phyloP scores from a whole-genome alignment of 768 basidiomycete species.

The Calvatia gigantea region DNA sequence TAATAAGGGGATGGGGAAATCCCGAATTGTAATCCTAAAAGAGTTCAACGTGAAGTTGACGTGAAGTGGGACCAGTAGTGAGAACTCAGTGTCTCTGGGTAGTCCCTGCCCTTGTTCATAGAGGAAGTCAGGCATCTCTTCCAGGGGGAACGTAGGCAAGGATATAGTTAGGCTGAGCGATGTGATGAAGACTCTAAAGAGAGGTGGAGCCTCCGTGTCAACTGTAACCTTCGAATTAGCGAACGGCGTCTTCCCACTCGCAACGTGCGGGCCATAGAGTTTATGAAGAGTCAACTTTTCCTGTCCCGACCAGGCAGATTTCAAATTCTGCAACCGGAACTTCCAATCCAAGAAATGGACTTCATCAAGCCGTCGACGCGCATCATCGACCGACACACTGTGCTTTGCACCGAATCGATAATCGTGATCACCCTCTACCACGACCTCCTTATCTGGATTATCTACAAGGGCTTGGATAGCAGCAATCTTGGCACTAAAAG shows the following conservation, averaged over 20 bases:
- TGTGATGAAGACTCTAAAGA: slow-evolving; percentile 64
- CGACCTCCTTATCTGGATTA: slow-evolving; percentile 8
- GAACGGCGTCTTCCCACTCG: slow-evolving; percentile 25
- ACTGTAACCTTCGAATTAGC: slow-evolving; percentile 43
- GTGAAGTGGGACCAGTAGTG: slow-evolving; percentile 81
- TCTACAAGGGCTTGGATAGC: slow-evolving; percentile 41
- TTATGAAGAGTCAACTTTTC: slow-evolving; percentile 45
- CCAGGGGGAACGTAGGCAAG: slow-evolving; percentile 55
- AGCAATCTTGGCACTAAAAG: slow-evolving; percentile 76
- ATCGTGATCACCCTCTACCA: slow-evolving; percentile 34
- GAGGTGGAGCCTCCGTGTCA: slow-evolving; percentile 46
- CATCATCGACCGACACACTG: slow-evolving; percentile 68
- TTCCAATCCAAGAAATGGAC: slow-evolving; percentile 77
- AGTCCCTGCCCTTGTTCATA: slow-evolving; percentile 63
- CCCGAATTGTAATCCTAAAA: slow-evolving; percentile 66
- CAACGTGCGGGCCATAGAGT: slow-evolving; percentile 34
- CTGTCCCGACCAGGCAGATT: slow-evolving; percentile 43
- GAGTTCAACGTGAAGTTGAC: slow-evolving; percentile 63
- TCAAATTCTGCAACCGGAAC: slow-evolving; percentile 45
- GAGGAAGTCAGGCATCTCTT: slow-evolving; percentile 60
- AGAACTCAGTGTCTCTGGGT: slow-evolving; percentile 67
- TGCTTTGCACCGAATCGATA: slow-evolving; percentile 65
- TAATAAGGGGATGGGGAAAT: slow-evolving; percentile 87
- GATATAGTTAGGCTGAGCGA: slow-evolving; percentile 55
- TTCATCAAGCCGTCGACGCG: slow-evolving; percentile 61